Evolutionary conservation across 1,139 yeast genomes (phyloP).

Genomic region (Taphrina wiesneri): DNA sequence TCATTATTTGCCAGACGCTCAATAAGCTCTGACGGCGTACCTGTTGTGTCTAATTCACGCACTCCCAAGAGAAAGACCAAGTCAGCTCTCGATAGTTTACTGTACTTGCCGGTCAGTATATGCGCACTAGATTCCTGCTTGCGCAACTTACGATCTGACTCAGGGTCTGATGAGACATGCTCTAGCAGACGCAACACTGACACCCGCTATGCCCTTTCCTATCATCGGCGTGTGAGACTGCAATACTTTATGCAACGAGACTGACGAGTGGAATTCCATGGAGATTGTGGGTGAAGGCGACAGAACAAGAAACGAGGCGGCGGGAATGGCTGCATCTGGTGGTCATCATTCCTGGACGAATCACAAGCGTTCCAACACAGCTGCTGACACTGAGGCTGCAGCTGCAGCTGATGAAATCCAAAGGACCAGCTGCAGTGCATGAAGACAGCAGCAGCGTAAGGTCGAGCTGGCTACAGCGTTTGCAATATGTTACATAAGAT

Average conservation of each 20-base stretch:
- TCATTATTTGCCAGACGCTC: slow-evolving; percentile 21
- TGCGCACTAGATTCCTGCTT: neutral
- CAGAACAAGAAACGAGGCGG: neutral
- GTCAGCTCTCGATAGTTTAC: slow-evolving; percentile 29
- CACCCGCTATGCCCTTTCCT: neutral
- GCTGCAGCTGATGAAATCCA: neutral
- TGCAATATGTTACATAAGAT: no score
- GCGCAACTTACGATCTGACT: slow-evolving; percentile 27
- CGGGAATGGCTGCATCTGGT: slow-evolving; percentile 1
- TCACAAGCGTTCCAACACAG: neutral
- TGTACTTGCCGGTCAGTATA: slow-evolving; percentile 3
- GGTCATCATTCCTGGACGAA: slow-evolving; percentile 2
- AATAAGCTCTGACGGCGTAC: slow-evolving; percentile 25
- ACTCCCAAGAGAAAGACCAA: slow-evolving; percentile 24
- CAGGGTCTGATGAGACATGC: slow-evolving; percentile 30
- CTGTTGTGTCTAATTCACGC: slow-evolving; percentile 15
- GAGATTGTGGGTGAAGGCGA: neutral
- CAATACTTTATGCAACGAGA: no score
- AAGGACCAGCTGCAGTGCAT: neutral
- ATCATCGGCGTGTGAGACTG: no score
- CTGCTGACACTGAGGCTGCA: neutral
- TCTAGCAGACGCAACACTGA: neutral
- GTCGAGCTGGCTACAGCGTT: no score
- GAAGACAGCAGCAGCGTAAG: no score
- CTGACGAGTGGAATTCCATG: neutral